Evolutionary conservation across 768 basidiomycete genomes (phyloP).

Genomic region (Austroboletus eburneus): DNA sequence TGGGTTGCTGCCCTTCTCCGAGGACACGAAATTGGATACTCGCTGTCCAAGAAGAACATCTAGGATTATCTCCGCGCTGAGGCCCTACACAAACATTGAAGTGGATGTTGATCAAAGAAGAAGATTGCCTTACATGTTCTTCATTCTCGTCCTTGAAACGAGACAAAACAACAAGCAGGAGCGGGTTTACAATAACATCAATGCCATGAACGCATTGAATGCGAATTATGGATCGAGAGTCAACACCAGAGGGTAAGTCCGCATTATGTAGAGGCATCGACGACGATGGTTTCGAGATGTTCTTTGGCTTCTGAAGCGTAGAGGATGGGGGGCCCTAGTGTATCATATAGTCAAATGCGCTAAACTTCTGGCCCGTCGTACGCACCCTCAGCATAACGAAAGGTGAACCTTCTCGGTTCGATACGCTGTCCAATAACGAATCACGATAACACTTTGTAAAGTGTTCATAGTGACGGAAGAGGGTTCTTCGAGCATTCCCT

Average conservation of each 20-base stretch:
- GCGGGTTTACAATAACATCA: conserved; percentile 50
- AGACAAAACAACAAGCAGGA: conserved; percentile 42
- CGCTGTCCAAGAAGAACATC: conserved; percentile 41
- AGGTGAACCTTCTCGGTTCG: conserved; percentile 44
- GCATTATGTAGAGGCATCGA: conserved; percentile 2
- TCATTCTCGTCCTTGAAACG: conserved; percentile 46
- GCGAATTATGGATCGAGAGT: conserved; percentile 28
- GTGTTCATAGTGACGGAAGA: conserved; percentile 45
- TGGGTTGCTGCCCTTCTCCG: conserved; percentile 10
- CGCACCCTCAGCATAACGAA: conserved; percentile 45
- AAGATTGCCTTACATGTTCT: conserved; percentile 37
- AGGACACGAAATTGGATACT: conserved; percentile 31
- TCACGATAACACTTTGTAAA: conserved; percentile 47
- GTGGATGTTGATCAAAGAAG: not conserved
- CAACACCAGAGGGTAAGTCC: not conserved
- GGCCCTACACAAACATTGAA: conserved; percentile 25
- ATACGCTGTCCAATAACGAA: conserved; percentile 31
- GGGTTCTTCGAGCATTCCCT: conserved; percentile 14
- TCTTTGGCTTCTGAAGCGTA: conserved; percentile 6
- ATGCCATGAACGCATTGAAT: conserved; percentile 37
- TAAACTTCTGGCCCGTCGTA: not conserved
- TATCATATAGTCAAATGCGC: not conserved
- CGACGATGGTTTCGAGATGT: not conserved
- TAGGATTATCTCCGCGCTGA: conserved; percentile 37
- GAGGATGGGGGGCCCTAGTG: conserved; percentile 11